Base-by-base conservation (phyloP, 2,329 filamentous ascomycete species). In the Dothiorella sarmentorum region DNA sequence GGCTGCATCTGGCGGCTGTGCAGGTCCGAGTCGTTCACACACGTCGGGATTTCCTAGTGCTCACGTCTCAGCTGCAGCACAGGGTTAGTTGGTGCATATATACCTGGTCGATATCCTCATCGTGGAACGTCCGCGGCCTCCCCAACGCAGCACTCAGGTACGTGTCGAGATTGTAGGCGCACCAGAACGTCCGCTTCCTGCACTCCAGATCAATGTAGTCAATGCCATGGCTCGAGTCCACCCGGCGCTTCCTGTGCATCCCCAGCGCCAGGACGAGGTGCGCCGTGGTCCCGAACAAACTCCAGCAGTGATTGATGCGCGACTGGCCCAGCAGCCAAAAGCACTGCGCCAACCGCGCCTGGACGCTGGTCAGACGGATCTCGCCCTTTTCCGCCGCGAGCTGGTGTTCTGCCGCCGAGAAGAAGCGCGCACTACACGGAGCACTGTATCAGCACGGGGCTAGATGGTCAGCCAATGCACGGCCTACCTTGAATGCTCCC, bases 71-170 rank as follows among this genome's bases (percentile, higher is more conserved):
- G 65, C 38, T 57, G 20, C 17, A 17, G 7, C 7, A 76, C 29
- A 81, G 64, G 6, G 76, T 68, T 58, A 76, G 78, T 55, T 76
- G 76, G 0, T 73, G 73, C 1, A 20, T 2, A 15, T 2, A 17
- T 38, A 58, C 78, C 60, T 86, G 84, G 56, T 87, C 84, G 44
- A 85, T 83, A 52, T 87, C 83, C 27, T 85, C 82, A 44, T 87
- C 84, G 45, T 85, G 83, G 26, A 85, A 82, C 7, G 84, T 76
- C 5, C 82, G 70, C 1, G 85, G 85, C 6, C 85, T 75, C 0
- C 85, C 85, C 22, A 86, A 79, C 13, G 85, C 82, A 15, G 85
- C 82, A 26, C 83, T 82, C 1, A 87, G 71, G 58, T 86, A 86
- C 52, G 82, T 85, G 65, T 88, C 84, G 1, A 87, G 70, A 0